Base-by-base conservation (phyloP, 2,329 filamentous ascomycete species). In the Phaeomoniella chlamydospora region DNA sequence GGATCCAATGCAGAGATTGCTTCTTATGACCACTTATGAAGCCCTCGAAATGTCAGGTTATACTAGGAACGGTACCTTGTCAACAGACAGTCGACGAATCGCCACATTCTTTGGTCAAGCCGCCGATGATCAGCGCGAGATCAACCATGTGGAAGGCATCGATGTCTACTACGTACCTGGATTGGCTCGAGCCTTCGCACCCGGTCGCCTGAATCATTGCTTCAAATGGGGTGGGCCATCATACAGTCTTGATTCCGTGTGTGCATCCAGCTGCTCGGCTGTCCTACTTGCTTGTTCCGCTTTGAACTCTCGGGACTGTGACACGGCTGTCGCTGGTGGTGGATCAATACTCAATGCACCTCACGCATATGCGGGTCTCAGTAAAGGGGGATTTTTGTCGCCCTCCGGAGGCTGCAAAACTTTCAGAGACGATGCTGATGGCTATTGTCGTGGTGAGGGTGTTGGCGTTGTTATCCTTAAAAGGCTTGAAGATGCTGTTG, bases 31-130 rank as follows among this genome's bases (percentile, higher is more conserved):
- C 1, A 77, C 78, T 1, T 86, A 83, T 46, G 80, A 86, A 51
- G 80, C 80, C 0, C 58, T 84, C 15, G 79, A 84, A 51, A 79
- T 78, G 72, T 72, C 75, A 16, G 79, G 78, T 1, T 79, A 77
- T 49, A 71, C 79, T 11, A 72, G 74, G 1, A 77, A 79, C 56
- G 62, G 73, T 26, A 77, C 73, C 0, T 64, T 72, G 0, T 75
- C 72, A 0, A 76, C 71, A 2, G 65, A 68, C 46, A 51, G 65
- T 3, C 52, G 69, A 47, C 59, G 68, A 1, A 70, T 80, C 22
- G 77, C 74, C 14, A 75, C 72, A 1, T 80, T 77, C 50, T 77
- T 77, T 45, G 76, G 76, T 22, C 35, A 39, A 15, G 45, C 49
- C 3, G 41, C 40, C 31, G 43, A 51, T 34, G 49, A 52, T 33